Evolutionary conservation across 441 rosid genomes (phyloP).

Genomic region (Mallotus repandus): DNA sequence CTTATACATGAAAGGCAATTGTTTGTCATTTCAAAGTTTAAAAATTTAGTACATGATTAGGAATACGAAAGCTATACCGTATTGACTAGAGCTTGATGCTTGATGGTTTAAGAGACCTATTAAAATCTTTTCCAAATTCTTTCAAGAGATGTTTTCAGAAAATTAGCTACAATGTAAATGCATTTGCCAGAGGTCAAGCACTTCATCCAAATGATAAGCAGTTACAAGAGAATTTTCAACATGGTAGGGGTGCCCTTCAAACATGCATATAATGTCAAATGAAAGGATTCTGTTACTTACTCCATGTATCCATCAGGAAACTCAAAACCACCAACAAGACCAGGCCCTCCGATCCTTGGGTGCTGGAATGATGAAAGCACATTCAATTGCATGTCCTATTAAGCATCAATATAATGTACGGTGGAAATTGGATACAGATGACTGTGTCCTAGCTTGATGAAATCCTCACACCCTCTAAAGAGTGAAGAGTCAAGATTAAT

Average conservation of each 20-base stretch:
- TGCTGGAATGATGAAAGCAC: conserved; percentile 42
- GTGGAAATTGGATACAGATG: neutral
- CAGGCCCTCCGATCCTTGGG: conserved; percentile 93
- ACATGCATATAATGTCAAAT: neutral
- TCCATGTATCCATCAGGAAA: conserved; percentile 76
- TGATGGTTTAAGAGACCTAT: neutral
- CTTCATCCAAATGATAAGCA: neutral
- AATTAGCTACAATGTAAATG: neutral
- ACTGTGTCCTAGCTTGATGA: neutral
- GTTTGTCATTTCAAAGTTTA: neutral
- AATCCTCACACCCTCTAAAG: neutral
- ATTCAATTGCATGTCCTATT: conserved; percentile 9
- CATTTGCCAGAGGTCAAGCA: neutral
- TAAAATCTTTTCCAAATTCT: too few relatives aligned
- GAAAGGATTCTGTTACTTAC: conserved; percentile 44
- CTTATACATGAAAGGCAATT: too few relatives aligned
- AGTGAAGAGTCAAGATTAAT: too few relatives aligned
- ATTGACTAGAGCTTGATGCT: neutral
- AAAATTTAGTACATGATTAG: neutral
- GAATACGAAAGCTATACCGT: neutral
- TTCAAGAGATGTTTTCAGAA: too few relatives aligned
- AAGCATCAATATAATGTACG: neutral
- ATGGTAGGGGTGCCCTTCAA: neutral
- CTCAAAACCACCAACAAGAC: conserved; percentile 69
- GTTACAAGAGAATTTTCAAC: neutral